Percentiles rank a stretch among this genome's conserved stretches.
phyloP scores from a whole-genome alignment of 2,329 filamentous ascomycete genomes.

The Pseudovirgaria hyperparasitica region DNA sequence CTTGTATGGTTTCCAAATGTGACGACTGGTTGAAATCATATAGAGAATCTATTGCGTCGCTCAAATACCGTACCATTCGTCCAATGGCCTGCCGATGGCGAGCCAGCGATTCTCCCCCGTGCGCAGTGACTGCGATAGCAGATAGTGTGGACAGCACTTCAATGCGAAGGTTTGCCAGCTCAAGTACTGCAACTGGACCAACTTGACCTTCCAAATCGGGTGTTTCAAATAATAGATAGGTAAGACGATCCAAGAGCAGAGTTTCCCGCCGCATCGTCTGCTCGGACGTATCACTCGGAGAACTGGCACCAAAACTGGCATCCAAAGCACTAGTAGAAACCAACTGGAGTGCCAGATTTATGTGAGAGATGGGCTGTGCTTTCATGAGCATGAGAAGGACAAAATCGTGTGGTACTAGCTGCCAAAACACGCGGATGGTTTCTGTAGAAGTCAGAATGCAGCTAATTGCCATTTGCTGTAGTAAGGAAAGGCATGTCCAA shows the following conservation, averaged over 20 bases:
- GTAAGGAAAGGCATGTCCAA: conserved; percentile 48
- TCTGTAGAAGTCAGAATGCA: conserved; percentile 34
- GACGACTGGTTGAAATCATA: conserved; percentile 30
- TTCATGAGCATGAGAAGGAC: conserved; percentile 54
- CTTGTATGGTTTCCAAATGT: conserved; percentile 28
- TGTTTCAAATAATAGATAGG: conserved; percentile 47
- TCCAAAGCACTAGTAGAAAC: conserved; percentile 53
- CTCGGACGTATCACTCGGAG: conserved; percentile 30
- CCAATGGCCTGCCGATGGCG: conserved; percentile 58
- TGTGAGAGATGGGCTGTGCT: conserved; percentile 51
- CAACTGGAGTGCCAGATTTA: conserved; percentile 51
- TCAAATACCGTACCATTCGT: conserved; percentile 60
- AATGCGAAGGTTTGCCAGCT: conserved; percentile 32
- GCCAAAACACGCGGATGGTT: conserved; percentile 48
- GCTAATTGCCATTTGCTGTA: conserved; percentile 51
- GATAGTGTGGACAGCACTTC: conserved; percentile 34
- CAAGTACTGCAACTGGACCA: conserved; percentile 13
- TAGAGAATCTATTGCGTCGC: conserved; percentile 54
- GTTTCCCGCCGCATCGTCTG: conserved; percentile 26
- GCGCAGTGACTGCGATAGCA: conserved; percentile 45
- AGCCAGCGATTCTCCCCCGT: conserved; percentile 54
- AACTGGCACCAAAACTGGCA: conserved; percentile 54
- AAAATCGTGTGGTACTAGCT: conserved; percentile 51
- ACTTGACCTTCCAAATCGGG: conserved; percentile 17
- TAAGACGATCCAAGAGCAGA: conserved; percentile 48